phyloP scores from a whole-genome alignment of 1,284 basidiomycete genomes.

The Microbotryum saponariae region DNA sequence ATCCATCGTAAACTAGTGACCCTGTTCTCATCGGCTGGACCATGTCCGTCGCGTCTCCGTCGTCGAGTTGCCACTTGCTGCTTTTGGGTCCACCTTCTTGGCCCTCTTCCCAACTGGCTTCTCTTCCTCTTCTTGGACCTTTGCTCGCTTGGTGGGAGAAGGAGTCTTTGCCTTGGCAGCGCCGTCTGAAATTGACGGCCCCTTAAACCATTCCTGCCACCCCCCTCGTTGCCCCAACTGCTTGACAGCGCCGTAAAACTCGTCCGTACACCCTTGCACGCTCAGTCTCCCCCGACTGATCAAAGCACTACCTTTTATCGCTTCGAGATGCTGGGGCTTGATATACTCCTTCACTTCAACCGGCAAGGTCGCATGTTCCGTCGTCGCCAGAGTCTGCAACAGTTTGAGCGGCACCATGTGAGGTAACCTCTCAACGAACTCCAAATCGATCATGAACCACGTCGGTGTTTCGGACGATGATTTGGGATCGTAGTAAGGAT shows the following conservation, averaged over 20 bases:
- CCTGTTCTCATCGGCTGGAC: too few species aligned
- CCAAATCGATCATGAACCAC: conserved; percentile 68
- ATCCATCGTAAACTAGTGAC: too few species aligned
- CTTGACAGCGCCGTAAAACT: conserved; percentile 62
- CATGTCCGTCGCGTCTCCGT: too few species aligned
- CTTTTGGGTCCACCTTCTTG: too few species aligned
- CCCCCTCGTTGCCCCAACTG: conserved; percentile 62
- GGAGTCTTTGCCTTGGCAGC: too few species aligned
- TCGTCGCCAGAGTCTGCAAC: conserved; percentile 56
- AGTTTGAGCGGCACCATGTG: conserved; percentile 74
- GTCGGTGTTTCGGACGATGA: conserved; percentile 64
- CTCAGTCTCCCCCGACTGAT: conserved; percentile 77
- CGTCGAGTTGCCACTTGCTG: too few species aligned
- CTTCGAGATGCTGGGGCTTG: conserved; percentile 36
- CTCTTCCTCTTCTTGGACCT: too few species aligned
- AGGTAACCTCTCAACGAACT: conserved; percentile 57
- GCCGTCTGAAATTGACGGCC: too few species aligned
- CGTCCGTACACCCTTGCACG: conserved; percentile 66
- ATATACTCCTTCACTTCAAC: conserved; percentile 50
- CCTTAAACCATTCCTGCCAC: conserved; percentile 40
- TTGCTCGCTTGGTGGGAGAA: too few species aligned
- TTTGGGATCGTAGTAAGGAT: conserved; percentile 76
- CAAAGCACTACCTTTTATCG: conserved; percentile 63
- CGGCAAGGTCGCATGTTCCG: conserved; percentile 32
- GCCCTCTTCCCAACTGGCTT: too few species aligned